These are phyloP conservation scores for Trypethelium eluteriae DNA, from an alignment of 495 filamentous ascomycete species.

Conservation along the genomic window DNA sequence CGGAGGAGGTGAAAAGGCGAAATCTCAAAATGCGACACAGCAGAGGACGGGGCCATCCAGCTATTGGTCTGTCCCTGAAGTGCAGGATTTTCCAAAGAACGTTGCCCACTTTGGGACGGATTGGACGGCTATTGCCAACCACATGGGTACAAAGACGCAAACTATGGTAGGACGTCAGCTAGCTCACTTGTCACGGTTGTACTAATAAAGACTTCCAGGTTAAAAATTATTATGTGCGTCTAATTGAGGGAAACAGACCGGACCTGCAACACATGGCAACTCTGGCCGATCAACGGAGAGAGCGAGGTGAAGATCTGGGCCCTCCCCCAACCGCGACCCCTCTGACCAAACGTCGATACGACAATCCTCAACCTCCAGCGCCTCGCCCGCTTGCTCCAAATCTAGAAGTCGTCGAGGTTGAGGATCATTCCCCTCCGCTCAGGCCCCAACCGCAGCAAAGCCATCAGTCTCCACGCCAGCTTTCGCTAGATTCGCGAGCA, in stretches of 20 bases:
- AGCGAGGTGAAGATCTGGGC: constrained; percentile 60
- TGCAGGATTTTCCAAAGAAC: constrained; percentile 68
- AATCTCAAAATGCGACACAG: neutral
- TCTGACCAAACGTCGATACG: constrained; percentile 52
- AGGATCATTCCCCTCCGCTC: constrained; percentile 37
- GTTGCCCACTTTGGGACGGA: constrained; percentile 81
- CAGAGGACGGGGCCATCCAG: constrained; percentile 56
- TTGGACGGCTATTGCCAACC: constrained; percentile 71
- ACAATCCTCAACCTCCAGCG: constrained; percentile 50
- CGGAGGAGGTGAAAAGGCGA: neutral
- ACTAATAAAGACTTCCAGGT: constrained; percentile 48
- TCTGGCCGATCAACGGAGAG: constrained; percentile 62
- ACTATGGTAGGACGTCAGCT: constrained; percentile 45
- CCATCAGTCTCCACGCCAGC: neutral
- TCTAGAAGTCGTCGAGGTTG: constrained; percentile 46
- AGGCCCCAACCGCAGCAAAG: constrained; percentile 15
- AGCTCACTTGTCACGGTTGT: constrained; percentile 13
- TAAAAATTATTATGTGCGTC: constrained; percentile 81
- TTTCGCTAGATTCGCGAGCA: neutral
- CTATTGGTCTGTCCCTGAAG: constrained; percentile 95
- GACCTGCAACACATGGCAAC: constrained; percentile 63
- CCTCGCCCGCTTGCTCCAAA: constrained; percentile 56
- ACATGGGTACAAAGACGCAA: constrained; percentile 86
- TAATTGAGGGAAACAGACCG: constrained; percentile 55
- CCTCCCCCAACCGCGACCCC: constrained; percentile 56